These are phyloP conservation scores for Strobilomyces confusus DNA, from an alignment of 768 basidiomycete species.

Conservation along the genomic window DNA sequence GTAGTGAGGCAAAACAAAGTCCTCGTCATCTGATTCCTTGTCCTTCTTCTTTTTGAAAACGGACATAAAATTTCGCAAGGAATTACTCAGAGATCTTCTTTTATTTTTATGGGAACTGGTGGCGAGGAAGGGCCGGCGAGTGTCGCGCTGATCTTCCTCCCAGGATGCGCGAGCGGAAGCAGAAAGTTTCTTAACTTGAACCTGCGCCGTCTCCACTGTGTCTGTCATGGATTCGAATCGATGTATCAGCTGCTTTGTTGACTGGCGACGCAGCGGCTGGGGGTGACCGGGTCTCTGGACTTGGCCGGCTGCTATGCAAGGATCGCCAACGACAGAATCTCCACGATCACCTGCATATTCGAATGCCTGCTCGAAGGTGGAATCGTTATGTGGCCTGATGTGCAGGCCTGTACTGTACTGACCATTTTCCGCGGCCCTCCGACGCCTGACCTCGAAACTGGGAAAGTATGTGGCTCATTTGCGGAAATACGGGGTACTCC, in stretches of 20 bases:
- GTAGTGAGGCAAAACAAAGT: constrained; percentile 6
- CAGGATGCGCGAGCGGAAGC: constrained; percentile 15
- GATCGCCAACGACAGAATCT: background rate
- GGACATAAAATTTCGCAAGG: constrained; percentile 58
- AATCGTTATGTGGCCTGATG: background rate
- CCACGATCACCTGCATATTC: background rate
- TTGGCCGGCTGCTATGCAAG: constrained; percentile 3
- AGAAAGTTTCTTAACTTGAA: constrained; percentile 6
- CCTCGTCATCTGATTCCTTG: constrained; percentile 27
- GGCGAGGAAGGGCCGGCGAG: constrained; percentile 14
- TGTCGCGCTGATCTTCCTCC: constrained; percentile 10
- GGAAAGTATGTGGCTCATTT: constrained; percentile 1
- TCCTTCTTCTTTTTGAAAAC: constrained; percentile 51
- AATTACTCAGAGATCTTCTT: constrained; percentile 53
- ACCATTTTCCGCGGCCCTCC: constrained; percentile 21
- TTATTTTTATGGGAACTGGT: constrained; percentile 37
- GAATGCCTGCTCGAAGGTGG: background rate
- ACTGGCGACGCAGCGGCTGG: constrained; percentile 28
- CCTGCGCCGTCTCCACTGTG: constrained; percentile 3
- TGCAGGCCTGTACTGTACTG: background rate
- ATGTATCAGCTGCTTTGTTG: constrained; percentile 52
- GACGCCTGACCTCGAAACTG: constrained; percentile 10
- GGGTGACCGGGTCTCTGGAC: background rate
- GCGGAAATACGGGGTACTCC: background rate
- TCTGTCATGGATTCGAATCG: constrained; percentile 47